These are phyloP conservation scores for Articulospora tetracladia DNA, from an alignment of 495 filamentous ascomycete species.

Conservation along the genomic window DNA sequence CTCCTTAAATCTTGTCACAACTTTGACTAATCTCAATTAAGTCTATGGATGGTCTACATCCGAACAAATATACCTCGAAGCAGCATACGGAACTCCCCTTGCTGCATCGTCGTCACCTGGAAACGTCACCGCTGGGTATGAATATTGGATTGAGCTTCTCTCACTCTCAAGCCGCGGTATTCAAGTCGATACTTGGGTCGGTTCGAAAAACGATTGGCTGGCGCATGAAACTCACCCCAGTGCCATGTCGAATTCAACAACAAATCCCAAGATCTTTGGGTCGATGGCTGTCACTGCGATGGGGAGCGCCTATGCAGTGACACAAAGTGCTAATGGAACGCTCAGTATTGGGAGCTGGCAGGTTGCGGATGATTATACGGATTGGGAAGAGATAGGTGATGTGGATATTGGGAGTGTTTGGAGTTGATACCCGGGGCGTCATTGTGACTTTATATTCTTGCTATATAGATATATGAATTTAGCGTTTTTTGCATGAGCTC, in stretches of 20 bases:
- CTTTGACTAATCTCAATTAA: constrained; percentile 1
- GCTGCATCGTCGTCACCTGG: constrained; percentile 20
- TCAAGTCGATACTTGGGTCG: constrained; percentile 24
- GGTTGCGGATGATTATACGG: constrained; percentile 18
- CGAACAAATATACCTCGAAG: constrained; percentile 12
- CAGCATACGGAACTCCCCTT: constrained; percentile 15
- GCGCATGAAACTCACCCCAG: constrained; percentile 14
- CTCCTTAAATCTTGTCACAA: neutral
- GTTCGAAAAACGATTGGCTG: constrained; percentile 17
- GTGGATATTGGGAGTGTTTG: constrained; percentile 20
- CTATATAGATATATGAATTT: too few species aligned
- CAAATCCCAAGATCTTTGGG: constrained; percentile 7
- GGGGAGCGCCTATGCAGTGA: constrained; percentile 23
- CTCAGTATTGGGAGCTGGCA: constrained; percentile 22
- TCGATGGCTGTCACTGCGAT: constrained; percentile 21
- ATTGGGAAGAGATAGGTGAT: constrained; percentile 20
- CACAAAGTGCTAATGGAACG: constrained; percentile 8
- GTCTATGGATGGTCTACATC: constrained; percentile 15
- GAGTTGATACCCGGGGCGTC: constrained; percentile 2
- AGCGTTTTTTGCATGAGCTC: neutral
- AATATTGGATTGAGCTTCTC: constrained; percentile 24
- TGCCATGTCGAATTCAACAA: constrained; percentile 22
- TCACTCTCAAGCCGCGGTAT: constrained; percentile 17
- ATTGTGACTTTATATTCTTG: too few species aligned
- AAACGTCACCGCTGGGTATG: constrained; percentile 15